Conservation (phyloP, 2,329 filamentous ascomycete species). For the Tetracladium maxilliforme region DNA sequence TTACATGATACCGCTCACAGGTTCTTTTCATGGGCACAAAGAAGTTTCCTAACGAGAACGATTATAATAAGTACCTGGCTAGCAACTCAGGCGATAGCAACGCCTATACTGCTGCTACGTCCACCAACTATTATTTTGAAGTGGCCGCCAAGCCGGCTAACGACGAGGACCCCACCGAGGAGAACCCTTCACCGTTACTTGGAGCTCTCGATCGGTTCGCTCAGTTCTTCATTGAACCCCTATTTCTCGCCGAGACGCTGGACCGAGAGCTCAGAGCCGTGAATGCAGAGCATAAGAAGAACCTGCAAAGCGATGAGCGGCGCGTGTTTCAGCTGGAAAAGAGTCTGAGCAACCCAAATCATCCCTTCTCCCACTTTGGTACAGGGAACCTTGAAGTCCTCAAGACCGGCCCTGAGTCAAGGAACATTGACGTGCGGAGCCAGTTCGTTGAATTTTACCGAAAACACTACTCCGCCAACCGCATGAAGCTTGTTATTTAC, state of each 20-base stretch:
- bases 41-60: slow-evolving; percentile 88
- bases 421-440: slow-evolving; percentile 53
- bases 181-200: slow-evolving; percentile 43
- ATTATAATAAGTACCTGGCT: slow-evolving; percentile 85
- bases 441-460: slow-evolving; percentile 63
- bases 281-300: slow-evolving; percentile 72
- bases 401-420: slow-evolving; percentile 50
- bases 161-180: slow-evolving; percentile 30
- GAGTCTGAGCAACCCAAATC: slow-evolving; percentile 50
- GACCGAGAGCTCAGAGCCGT: slow-evolving; percentile 59
- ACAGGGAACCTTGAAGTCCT: slow-evolving; percentile 59
- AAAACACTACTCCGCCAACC: slow-evolving; percentile 59
- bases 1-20: too few relatives aligned
- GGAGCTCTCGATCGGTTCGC: slow-evolving; percentile 61
- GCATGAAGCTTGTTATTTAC: slow-evolving; percentile 59
- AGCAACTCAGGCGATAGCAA: slow-evolving; percentile 86
- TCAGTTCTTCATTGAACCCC: slow-evolving; percentile 59
- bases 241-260: slow-evolving; percentile 56
- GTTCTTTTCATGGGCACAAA: slow-evolving; percentile 61
- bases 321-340: slow-evolving; percentile 58
- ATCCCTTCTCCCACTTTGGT: slow-evolving; percentile 61
- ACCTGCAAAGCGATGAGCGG: slow-evolving; percentile 60
- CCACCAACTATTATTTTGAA: slow-evolving; percentile 97
- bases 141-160: slow-evolving; percentile 69
- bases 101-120: slow-evolving; percentile 83